Base-by-base conservation (phyloP, 306 rosid genomes). In the Pyrus communis region DNA sequence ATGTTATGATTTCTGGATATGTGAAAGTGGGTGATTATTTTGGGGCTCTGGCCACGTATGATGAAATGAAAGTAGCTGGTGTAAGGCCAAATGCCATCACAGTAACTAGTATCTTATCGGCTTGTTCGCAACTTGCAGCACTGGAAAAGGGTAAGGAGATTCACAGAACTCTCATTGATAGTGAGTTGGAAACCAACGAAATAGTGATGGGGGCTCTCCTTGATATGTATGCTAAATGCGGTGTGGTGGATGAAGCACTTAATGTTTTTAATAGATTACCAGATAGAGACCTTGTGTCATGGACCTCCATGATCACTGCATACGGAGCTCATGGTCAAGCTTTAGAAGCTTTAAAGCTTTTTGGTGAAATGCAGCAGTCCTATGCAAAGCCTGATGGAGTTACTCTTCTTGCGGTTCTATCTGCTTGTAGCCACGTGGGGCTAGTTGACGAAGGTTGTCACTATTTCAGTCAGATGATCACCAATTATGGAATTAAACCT, bases 181-280 rank as follows among this genome's bases (percentile, higher is more conserved):
- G 69, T 77, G 86, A 85, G 46, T 76, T 91, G 67, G 86, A 81
- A 67, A 77, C 67, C 75, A 87, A 78, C 75, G 86, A 86, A 81
- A 85, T 87, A 46, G 88, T 91, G 70, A 88, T 91, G 91, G 95
- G 95, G 77, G 89, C 96, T 80, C 91, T 93, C 43, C 91, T 91
- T 71, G 95, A 91, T 81, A 91, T 89, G 98, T 93, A 91, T 83
- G 93, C 97, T 42, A 93, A 91, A 79, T 93, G 96, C 49, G 97
- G 96, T 40, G 90, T 85, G 5, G 89, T 93, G 28, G 88, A 87
- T 52, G 95, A 86, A 84, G 98, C 97, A 9, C 83, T 79, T n/a
- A 27, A 59, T 52, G 78, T 93, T 79, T 91, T 93, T 75, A 81
- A 80, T 72, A 79, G 85, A 78, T 84, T 91, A 82, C 91, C 95